Evolutionary conservation across 306 rosid species (phyloP).

Genomic region (Rosa multiflora): DNA sequence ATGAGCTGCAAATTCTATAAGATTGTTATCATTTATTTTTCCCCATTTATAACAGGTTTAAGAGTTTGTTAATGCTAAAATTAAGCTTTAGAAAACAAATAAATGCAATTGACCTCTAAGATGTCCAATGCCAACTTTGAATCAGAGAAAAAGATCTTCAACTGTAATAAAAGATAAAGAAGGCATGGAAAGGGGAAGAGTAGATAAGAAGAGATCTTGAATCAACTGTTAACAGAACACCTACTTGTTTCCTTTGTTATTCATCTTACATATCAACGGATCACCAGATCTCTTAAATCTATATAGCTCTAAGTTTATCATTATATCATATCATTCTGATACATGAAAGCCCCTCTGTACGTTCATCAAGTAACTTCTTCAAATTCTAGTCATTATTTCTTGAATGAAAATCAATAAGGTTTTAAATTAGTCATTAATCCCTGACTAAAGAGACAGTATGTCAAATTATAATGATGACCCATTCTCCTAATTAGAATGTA

Average conservation of each 20-base stretch:
- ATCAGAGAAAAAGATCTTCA: background rate
- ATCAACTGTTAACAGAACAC: background rate
- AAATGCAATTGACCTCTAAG: background rate
- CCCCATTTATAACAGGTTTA: background rate
- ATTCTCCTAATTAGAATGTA: background rate
- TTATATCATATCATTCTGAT: background rate
- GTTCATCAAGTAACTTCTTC: background rate
- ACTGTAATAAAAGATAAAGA: background rate
- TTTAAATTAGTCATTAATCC: background rate
- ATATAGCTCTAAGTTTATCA: no score
- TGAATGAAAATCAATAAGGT: background rate
- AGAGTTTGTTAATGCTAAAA: background rate
- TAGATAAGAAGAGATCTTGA: background rate
- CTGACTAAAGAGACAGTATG: background rate
- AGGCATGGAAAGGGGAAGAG: background rate
- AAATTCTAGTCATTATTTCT: background rate
- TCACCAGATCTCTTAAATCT: background rate
- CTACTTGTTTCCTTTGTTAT: background rate
- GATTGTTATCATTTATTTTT: background rate
- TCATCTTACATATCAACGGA: background rate
- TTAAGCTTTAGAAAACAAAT: background rate
- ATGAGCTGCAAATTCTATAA: conserved; percentile 3
- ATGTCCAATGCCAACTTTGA: background rate
- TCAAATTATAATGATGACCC: background rate
- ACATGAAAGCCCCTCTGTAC: background rate